These are phyloP conservation scores for Sporisorium scitamineum DNA, from an alignment of 1,284 basidiomycete genomes.

Conservation along the genomic window DNA sequence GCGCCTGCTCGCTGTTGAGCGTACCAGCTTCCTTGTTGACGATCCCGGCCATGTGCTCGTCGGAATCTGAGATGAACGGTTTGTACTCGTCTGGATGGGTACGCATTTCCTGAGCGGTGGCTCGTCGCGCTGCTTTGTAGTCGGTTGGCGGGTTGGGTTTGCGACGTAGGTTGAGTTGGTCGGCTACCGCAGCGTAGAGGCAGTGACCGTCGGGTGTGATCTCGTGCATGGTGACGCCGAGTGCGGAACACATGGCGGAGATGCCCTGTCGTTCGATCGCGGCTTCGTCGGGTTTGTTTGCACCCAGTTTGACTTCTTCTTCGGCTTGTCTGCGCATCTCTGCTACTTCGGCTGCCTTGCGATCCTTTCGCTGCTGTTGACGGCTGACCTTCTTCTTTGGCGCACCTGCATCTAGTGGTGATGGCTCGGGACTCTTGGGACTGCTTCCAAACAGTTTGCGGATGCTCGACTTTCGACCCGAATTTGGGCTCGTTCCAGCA, in stretches of 20 bases:
- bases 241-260: conserved; percentile 49
- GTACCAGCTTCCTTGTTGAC: conserved; percentile 79
- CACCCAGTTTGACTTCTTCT: conserved; percentile 54
- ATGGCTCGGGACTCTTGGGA: conserved; percentile 22
- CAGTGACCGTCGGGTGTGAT: conserved; percentile 95
- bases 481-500: conserved; percentile 13
- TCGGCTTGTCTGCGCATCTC: conserved; percentile 51
- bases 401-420: conserved; percentile 10
- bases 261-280: conserved; percentile 56
- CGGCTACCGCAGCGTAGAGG: conserved; percentile 90
- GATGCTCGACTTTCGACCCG: conserved; percentile 23
- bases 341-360: conserved; percentile 57
- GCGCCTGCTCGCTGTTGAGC: conserved; percentile 72
- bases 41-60: conserved; percentile 72
- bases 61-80: conserved; percentile 82
- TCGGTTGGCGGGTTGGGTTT: conserved; percentile 67
- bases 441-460: conserved; percentile 44
- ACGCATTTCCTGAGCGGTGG: conserved; percentile 85
- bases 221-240: conserved; percentile 68
- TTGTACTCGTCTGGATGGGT: conserved; percentile 89
- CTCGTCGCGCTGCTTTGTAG: conserved; percentile 73
- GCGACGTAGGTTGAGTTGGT: conserved; percentile 73
- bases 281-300: conserved; percentile 51
- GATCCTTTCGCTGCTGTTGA: conserved; percentile 54
- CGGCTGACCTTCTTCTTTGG: conserved; percentile 47